Conservation (phyloP, 1,284 basidiomycete species). For the Ganoderma sinense region DNA sequence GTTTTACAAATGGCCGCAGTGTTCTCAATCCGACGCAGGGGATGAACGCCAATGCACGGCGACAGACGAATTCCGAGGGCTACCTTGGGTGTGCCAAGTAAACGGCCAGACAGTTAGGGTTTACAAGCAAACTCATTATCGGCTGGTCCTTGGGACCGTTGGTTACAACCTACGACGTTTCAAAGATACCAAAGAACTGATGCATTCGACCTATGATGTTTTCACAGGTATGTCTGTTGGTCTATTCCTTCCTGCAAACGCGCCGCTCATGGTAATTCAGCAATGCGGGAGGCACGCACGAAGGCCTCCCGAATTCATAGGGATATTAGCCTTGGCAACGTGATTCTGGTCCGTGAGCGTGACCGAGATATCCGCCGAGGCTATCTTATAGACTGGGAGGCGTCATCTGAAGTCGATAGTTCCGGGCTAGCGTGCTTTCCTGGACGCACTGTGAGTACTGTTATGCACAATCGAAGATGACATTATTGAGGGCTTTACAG, state of each 20-base stretch:
- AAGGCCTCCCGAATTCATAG: conserved; percentile 18
- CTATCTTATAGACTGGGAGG: conserved; percentile 23
- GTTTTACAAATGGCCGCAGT: background rate
- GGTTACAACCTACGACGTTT: too few species aligned
- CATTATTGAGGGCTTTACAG: background rate
- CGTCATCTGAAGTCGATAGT: conserved; percentile 9
- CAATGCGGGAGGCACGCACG: conserved; percentile 14
- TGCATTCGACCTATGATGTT: too few species aligned
- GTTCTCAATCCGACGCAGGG: too few species aligned
- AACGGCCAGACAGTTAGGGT: too few species aligned
- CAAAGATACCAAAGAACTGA: too few species aligned
- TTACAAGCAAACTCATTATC: too few species aligned
- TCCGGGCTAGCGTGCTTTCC: conserved; percentile 1
- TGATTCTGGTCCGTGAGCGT: conserved; percentile 17
- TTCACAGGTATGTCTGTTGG: too few species aligned
- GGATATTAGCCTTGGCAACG: conserved; percentile 22
- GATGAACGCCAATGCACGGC: too few species aligned
- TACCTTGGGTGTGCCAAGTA: too few species aligned
- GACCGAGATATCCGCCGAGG: conserved; percentile 7
- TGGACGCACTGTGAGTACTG: background rate
- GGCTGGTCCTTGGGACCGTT: too few species aligned
- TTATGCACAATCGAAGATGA: too few species aligned
- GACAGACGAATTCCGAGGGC: too few species aligned
- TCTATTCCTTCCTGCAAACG: background rate
- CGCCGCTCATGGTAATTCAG: background rate